Evolutionary conservation across 179 eudicot genomes (phyloP).

Genomic region (Spergularia azorica): DNA sequence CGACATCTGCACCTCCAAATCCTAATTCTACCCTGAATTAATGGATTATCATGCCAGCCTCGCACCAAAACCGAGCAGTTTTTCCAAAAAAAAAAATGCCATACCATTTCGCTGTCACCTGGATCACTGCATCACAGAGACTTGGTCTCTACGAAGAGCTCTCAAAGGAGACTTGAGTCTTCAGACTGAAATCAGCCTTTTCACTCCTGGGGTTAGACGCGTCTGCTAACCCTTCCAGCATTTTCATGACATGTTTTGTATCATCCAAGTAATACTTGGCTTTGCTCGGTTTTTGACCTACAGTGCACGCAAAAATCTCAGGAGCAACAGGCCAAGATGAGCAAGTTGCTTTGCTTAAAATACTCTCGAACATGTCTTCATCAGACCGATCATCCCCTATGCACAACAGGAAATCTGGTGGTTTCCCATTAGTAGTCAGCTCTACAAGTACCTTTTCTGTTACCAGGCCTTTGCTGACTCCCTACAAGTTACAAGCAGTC

Average conservation of each 20-base stretch:
- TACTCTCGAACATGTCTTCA: conserved; percentile 53
- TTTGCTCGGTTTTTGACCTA: conserved; percentile 56
- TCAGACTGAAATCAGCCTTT: conserved; percentile 21
- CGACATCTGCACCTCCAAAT: conserved; percentile 24
- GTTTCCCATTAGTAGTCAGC: conserved; percentile 24
- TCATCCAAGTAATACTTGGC: conserved; percentile 49
- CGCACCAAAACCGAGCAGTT: conserved; percentile 9
- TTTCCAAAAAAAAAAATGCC: background rate
- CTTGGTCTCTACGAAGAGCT: conserved; percentile 18
- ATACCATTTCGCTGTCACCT: background rate
- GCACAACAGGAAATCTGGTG: conserved; percentile 48
- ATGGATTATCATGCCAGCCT: conserved; percentile 16
- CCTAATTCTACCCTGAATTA: conserved; percentile 19
- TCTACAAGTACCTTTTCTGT: conserved; percentile 42
- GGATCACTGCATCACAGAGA: background rate
- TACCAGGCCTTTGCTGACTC: conserved; percentile 49
- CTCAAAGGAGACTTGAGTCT: conserved; percentile 35
- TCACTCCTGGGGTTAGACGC: conserved; percentile 23
- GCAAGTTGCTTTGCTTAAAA: conserved; percentile 30
- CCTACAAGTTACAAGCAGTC: conserved; percentile 30
- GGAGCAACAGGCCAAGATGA: conserved; percentile 28
- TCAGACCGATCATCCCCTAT: conserved; percentile 49
- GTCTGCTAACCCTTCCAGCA: conserved; percentile 41
- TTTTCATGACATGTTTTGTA: conserved; percentile 36
- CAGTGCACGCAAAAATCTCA: conserved; percentile 50